A percentile compares a stretch with the other conserved stretches of the same genome.
phyloP scores from a whole-genome alignment of 441 rosid genomes.

The Eutrema salsugineum region DNA sequence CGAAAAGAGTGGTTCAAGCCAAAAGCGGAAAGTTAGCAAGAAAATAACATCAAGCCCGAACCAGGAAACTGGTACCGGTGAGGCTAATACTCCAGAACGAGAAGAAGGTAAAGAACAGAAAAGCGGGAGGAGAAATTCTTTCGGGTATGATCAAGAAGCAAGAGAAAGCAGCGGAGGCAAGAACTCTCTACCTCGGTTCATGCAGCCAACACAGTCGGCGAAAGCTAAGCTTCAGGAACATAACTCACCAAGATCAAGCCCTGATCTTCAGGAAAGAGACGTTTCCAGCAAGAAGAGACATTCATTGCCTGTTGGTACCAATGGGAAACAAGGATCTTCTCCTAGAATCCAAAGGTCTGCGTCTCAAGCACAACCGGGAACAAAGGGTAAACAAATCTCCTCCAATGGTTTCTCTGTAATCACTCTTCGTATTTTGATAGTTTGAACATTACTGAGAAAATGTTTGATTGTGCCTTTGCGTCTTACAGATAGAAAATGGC shows the following conservation, averaged over 20 bases:
- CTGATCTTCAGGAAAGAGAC: slow-evolving; percentile 84
- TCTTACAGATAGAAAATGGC: slow-evolving; percentile 88
- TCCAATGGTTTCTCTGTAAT: background rate
- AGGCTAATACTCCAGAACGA: slow-evolving; percentile 29
- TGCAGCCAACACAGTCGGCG: slow-evolving; percentile 96
- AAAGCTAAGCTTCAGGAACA: slow-evolving; percentile 77
- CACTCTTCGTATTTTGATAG: background rate
- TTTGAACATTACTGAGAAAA: background rate
- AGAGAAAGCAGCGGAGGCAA: slow-evolving; percentile 69
- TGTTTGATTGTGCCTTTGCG: background rate
- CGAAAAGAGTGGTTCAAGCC: slow-evolving; percentile 48
- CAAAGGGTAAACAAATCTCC: slow-evolving; percentile 49
- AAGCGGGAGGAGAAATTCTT: slow-evolving; percentile 63
- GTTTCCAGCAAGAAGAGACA: slow-evolving; percentile 70
- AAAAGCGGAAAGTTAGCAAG: slow-evolving; percentile 63
- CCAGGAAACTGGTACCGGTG: slow-evolving; percentile 42
- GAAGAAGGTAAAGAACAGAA: slow-evolving; percentile 58
- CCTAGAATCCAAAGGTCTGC: slow-evolving; percentile 67
- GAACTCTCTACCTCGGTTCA: slow-evolving; percentile 80
- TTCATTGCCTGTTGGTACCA: slow-evolving; percentile 70
- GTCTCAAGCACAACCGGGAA: slow-evolving; percentile 60
- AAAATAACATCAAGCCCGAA: slow-evolving; percentile 54
- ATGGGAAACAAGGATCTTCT: slow-evolving; percentile 84
- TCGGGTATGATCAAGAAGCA: slow-evolving; percentile 74
- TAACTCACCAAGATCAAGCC: slow-evolving; percentile 93